Conservation (phyloP, 495 filamentous ascomycete genomes). For the Neurospora sublineolata region DNA sequence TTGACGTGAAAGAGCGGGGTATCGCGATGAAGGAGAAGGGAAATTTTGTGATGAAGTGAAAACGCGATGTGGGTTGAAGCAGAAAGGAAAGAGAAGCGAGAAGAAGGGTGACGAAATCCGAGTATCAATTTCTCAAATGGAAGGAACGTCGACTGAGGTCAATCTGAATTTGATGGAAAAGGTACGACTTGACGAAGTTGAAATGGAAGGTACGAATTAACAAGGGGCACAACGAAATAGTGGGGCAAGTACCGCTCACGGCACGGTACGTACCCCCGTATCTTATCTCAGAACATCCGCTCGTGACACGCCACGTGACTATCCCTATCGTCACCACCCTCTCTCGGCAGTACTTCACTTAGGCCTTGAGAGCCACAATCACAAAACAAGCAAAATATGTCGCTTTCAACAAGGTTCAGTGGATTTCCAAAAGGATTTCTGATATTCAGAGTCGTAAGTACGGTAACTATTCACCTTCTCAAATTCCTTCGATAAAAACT, state of each 20-base stretch:
- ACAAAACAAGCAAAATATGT: background rate
- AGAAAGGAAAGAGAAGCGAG: background rate
- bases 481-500: background rate
- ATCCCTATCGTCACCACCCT: background rate
- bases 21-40: background rate
- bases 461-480: background rate
- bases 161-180: background rate
- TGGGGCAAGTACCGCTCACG: background rate
- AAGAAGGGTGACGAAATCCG: background rate
- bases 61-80: background rate
- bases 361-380: background rate
- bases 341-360: background rate
- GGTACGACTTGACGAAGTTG: background rate
- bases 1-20: background rate
- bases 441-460: background rate
- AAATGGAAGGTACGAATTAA: background rate
- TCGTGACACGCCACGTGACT: background rate
- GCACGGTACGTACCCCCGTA: background rate
- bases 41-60: background rate
- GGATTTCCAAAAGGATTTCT: background rate
- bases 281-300: background rate
- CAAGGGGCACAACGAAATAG: background rate
- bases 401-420: fast-evolving
- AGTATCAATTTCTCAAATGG: background rate
- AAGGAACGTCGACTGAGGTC: background rate